phyloP scores from a whole-genome alignment of 2,329 filamentous ascomycete genomes.

The Rutstroemia sp. region DNA sequence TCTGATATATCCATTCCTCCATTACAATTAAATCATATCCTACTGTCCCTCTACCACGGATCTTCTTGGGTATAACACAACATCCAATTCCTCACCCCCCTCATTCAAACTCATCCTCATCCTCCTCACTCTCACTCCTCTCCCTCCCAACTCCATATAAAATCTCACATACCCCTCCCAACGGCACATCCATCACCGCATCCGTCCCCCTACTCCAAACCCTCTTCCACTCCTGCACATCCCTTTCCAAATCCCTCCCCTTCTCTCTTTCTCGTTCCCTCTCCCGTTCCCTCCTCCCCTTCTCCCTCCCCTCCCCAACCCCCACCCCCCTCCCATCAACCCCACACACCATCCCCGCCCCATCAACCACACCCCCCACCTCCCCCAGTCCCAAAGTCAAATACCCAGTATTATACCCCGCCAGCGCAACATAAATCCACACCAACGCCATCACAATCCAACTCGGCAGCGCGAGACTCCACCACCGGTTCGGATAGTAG shows the following conservation, averaged over 20 bases:
- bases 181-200: conserved; percentile 92
- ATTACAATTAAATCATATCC: background rate
- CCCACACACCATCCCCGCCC: conserved; percentile 76
- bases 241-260: conserved; percentile 15
- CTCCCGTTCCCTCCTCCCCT: conserved; percentile 27
- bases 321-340: conserved; percentile 60
- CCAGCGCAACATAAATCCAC: conserved; percentile 91
- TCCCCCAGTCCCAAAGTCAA: conserved; percentile 73
- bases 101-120: background rate
- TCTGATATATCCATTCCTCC: background rate
- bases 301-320: conserved; percentile 27
- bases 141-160: conserved; percentile 62
- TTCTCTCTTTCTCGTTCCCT: conserved; percentile 24
- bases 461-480: conserved; percentile 85
- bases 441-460: conserved; percentile 83
- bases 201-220: conserved; percentile 93
- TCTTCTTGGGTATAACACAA: background rate
- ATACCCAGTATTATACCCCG: conserved; percentile 82
- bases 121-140: background rate
- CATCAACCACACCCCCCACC: conserved; percentile 87
- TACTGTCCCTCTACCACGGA: background rate
- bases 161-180: conserved; percentile 91
- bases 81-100: background rate
- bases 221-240: conserved; percentile 58
- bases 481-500: conserved; percentile 98